Conservation (phyloP, 192 early-diverging fungal genomes). For the Backusella tuberculispora region DNA sequence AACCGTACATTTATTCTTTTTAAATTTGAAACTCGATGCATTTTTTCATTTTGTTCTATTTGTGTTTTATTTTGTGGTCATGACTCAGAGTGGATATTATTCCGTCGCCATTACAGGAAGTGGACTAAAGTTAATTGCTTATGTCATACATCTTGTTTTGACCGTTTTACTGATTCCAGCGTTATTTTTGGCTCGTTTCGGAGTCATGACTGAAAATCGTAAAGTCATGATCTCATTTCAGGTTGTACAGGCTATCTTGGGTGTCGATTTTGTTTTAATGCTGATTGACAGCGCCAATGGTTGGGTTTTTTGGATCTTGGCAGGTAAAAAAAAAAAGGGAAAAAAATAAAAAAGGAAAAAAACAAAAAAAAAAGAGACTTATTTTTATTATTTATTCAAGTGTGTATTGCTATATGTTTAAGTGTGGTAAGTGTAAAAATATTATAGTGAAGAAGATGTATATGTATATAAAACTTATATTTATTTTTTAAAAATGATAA, state of each 20-base stretch:
- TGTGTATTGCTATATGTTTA: conserved; percentile 21
- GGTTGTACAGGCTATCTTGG: neutral
- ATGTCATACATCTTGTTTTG: conserved; percentile 28
- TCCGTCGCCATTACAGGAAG: neutral
- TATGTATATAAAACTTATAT: neutral
- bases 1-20: conserved; percentile 19
- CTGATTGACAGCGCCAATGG: conserved; percentile 18
- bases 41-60: conserved; percentile 27
- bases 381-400: neutral
- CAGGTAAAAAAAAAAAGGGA: conserved; percentile 18
- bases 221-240: conserved; percentile 21
- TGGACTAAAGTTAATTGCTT: conserved; percentile 15
- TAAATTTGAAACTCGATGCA: conserved; percentile 33
- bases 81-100: conserved; percentile 28
- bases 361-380: no score
- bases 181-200: conserved; percentile 24
- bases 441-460: neutral
- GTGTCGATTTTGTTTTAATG: conserved; percentile 23
- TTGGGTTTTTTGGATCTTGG: conserved; percentile 30
- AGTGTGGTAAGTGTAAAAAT: conserved; percentile 15
- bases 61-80: conserved; percentile 25
- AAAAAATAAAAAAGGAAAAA: no score
- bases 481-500: neutral
- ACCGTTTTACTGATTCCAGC: conserved; percentile 22
- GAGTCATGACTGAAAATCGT: conserved; percentile 24